Base-by-base conservation (phyloP, 768 basidiomycete species). In the Boletus rubroflammeus region DNA sequence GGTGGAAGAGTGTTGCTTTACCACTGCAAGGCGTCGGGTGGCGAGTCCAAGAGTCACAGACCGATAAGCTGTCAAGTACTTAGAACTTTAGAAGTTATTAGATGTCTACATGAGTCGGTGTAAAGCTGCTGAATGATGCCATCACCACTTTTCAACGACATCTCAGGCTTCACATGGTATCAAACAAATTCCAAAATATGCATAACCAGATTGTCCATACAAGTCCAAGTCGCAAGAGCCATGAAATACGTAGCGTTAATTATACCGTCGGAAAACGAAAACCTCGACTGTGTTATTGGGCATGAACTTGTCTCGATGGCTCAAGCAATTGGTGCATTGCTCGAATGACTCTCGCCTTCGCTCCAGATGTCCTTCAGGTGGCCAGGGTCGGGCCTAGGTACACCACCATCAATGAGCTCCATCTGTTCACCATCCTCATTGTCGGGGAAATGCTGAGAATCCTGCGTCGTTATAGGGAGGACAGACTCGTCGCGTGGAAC, bases 401-500 rank as follows among this genome's bases (percentile, higher is more conserved):
- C 55, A 41, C 49, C 45, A 40, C 51, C 51, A 28, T 52, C 59
- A 21, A 63, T 43, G 34, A 72, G 68, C n/a, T 68, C 69, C 10
- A 66, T 28, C n/a, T 65, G 57, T 17, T 71, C 69, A 6, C 54
- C 59, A 3, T 69, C 59, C 9, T 23, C 51, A 29, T 28, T 38
- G 21, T 70, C 61, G 10, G 41, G 45, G 36, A 55, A 65, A 36
- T 11, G 43, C 32, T 57, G 49, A n/a, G 10, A 13, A 36, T 59
- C 62, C 11, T 57, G 62, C 19, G 19, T 56, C 61, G 50, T 61
- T 47, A 59, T 76, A 66, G 82, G 83, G 9, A 86, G 75, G 9
- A 70, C 55, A 2, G 65, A 62, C 5, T 73, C 68, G 1, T 75
- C 76, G 34, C 75, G 77, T 40, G 74, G 72, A 54, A 83, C 80